These are phyloP conservation scores for Petasospora rhodanensis DNA, from an alignment of 1,139 yeast genomes.

Conservation along the genomic window DNA sequence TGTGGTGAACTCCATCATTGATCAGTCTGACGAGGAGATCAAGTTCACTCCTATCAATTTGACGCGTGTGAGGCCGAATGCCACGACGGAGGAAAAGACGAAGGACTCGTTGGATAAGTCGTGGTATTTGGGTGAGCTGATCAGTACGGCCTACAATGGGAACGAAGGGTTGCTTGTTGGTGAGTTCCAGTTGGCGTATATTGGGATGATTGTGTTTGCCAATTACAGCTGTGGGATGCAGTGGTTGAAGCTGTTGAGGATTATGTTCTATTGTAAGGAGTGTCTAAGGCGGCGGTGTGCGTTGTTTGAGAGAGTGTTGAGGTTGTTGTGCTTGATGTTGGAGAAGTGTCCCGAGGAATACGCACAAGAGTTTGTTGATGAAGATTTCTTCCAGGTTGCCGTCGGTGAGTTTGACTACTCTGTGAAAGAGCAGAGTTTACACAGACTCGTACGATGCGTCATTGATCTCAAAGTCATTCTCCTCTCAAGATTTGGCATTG, in stretches of 20 bases:
- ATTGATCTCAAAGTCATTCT: conserved; percentile 17
- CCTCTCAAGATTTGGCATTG: conserved; percentile 13
- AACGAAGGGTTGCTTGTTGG: conserved; percentile 29
- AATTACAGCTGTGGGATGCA: conserved; percentile 43
- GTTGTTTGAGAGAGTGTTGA: conserved; percentile 26
- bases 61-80: conserved; percentile 32
- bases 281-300: conserved; percentile 11
- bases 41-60: conserved; percentile 34
- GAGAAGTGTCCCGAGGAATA: conserved; percentile 36
- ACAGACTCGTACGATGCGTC: conserved; percentile 13
- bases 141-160: conserved; percentile 23
- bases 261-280: conserved; percentile 30
- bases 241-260: conserved; percentile 38
- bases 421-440: conserved; percentile 15
- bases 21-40: conserved; percentile 29
- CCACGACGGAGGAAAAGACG: conserved; percentile 31
- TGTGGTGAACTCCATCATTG: conserved; percentile 29
- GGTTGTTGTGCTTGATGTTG: conserved; percentile 29
- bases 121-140: conserved; percentile 33
- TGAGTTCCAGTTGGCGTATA: conserved; percentile 37
- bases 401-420: conserved; percentile 23
- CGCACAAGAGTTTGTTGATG: conserved; percentile 28
- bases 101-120: conserved; percentile 39
- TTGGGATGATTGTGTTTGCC: conserved; percentile 36
- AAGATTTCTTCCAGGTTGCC: conserved; percentile 13